A percentile compares a stretch with the other conserved stretches of the same genome.
These are phyloP conservation scores for Populus pruinosa DNA, from an alignment of 345 rosid genomes.

Conservation along the genomic window DNA sequence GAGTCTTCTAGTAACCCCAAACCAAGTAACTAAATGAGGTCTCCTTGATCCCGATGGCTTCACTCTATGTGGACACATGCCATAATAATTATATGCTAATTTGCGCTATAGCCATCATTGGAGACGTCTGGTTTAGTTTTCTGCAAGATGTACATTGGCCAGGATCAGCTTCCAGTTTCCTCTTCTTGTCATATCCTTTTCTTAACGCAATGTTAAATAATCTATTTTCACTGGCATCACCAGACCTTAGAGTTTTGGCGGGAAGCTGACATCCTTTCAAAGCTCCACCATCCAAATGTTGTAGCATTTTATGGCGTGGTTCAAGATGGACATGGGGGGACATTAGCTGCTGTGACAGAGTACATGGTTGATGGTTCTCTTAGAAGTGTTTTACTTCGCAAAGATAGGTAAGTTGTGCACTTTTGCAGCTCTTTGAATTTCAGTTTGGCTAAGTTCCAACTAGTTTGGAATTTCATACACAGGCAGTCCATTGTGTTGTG, in stretches of 20 bases:
- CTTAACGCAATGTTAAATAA: neutral
- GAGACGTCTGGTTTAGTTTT: neutral
- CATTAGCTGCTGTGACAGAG: slow-evolving; percentile 84
- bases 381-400: slow-evolving; percentile 80
- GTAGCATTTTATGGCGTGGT: slow-evolving; percentile 98
- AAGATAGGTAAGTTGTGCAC: slow-evolving; percentile 60
- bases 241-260: slow-evolving; percentile 83
- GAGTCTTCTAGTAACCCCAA: too few relatives aligned
- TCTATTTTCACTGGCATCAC: slow-evolving; percentile 6
- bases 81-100: neutral
- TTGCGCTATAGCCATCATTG: neutral
- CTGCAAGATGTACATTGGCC: neutral
- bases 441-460: slow-evolving; percentile 9
- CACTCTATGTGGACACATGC: too few relatives aligned
- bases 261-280: slow-evolving; percentile 89
- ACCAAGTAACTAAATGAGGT: too few relatives aligned
- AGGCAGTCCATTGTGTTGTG: neutral
- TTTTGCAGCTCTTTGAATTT: slow-evolving; percentile 14
- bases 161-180: neutral
- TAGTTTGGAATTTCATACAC: slow-evolving; percentile 1
- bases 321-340: slow-evolving; percentile 79
- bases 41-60: too few relatives aligned
- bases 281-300: slow-evolving; percentile 94
- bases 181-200: neutral
- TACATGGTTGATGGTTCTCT: slow-evolving; percentile 97